phyloP scores from a whole-genome alignment of 192 early-diverging fungal species.

The Thamnidium elegans region DNA sequence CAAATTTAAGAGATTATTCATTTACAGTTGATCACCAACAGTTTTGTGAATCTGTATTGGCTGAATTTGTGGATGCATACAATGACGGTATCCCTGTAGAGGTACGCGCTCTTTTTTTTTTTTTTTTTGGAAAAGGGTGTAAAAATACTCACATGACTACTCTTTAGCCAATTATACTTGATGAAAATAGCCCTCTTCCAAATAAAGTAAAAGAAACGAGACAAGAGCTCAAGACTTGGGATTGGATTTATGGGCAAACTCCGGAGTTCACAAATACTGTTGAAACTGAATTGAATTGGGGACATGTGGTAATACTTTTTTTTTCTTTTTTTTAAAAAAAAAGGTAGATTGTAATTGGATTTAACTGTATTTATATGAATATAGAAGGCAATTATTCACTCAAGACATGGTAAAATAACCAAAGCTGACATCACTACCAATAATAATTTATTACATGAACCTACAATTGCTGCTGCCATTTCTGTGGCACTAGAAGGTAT shows the following conservation, averaged over 20 bases:
- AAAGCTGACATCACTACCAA: conserved; percentile 19
- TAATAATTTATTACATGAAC: conserved; percentile 20
- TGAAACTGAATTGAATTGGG: conserved; percentile 53
- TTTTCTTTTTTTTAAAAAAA: too few species aligned
- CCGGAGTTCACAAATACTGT: conserved; percentile 75
- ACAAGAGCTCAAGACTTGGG: conserved; percentile 62
- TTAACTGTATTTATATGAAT: not conserved
- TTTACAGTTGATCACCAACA: conserved; percentile 77
- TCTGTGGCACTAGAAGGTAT: conserved; percentile 26
- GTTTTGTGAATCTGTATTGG: conserved; percentile 75
- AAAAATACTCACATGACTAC: not conserved
- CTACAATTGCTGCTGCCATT: conserved; percentile 26
- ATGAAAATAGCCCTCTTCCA: conserved; percentile 23
- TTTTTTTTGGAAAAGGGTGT: not conserved
- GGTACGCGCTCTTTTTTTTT: not conserved
- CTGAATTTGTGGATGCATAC: conserved; percentile 68
- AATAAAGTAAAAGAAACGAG: conserved; percentile 24
- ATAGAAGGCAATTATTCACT: conserved; percentile 22
- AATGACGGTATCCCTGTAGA: conserved; percentile 28
- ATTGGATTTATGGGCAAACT: conserved; percentile 92
- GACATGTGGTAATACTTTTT: conserved; percentile 57
- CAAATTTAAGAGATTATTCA: conserved; percentile 76
- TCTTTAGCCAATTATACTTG: conserved; percentile 28
- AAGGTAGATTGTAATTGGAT: not conserved
- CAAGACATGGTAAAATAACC: conserved; percentile 29